Evolutionary conservation across 768 basidiomycete species (phyloP), one percentile per base, ranked within the genome.

Genomic region (Mycena epipterygia): DNA sequence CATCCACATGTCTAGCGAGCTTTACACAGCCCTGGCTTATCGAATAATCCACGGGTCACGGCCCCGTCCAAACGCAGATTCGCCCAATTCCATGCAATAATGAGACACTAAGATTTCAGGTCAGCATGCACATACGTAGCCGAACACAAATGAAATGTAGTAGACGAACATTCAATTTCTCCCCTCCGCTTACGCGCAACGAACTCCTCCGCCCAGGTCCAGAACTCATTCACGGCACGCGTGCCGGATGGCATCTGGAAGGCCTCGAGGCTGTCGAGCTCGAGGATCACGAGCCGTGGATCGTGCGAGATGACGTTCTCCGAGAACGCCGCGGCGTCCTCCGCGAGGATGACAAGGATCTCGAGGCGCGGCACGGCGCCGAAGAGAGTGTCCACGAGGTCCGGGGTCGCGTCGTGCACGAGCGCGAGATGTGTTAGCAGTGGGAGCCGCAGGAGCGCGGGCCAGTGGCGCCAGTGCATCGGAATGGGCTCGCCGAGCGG

Each of bases 401-500:
- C 16, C 33, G 16, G 23, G 32, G 44, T 1, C 0, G 30, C 33
- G 29, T 3, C 41, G 21, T 29, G 60, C 33, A 14, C 35, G 23
- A 62, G 32, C 11, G 46, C 60, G 6, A 62, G n/a, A 37, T 62
- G 60, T 9, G 60, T 62, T 14, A 62, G 60, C n/a, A 25, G 19
- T 2, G 60, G 48, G 8, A 62, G 60, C 23, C 48, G 25, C 8
- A 32, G 51, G 16, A 29, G 37, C 25, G 35, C 44, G 29, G 33
- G 33, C 60, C 60, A 51, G 25, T 51, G 49, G 7, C 16, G 25
- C 49, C 49, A 51, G 14, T 51, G 11, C 16, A 27, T 7, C 3
- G 3, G 27, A 6, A 51, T 11, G 25, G 49, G 29, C 5, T 29
- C 27, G n/a, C n/a, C n/a, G n/a, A 23, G 44, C 7, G 7, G n/a